Percentiles rank a stretch among this genome's conserved stretches.
phyloP scores from a whole-genome alignment of 208 protist genomes.

The Herpetomonas samuelpessoai region DNA sequence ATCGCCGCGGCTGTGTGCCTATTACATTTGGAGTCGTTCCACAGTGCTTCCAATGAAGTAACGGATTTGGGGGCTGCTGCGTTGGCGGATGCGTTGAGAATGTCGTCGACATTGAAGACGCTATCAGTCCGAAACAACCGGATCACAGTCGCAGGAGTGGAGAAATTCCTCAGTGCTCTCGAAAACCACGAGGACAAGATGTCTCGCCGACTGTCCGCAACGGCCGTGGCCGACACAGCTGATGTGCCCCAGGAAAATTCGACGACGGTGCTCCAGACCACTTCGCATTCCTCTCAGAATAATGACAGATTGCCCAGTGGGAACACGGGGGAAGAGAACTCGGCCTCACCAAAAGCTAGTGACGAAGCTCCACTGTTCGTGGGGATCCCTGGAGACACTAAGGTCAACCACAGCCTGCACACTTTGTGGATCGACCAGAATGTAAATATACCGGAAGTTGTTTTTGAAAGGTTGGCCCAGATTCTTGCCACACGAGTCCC shows the following conservation, averaged over 20 bases:
- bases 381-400: conserved; percentile 9
- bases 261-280: too few species aligned
- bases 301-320: too few species aligned
- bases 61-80: conserved; percentile 34
- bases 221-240: not conserved
- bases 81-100: conserved; percentile 24
- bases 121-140: conserved; percentile 53
- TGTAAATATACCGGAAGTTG: conserved; percentile 31
- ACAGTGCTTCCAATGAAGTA: conserved; percentile 53
- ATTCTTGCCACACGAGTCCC: conserved; percentile 55
- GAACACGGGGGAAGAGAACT: too few species aligned
- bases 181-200: conserved; percentile 11
- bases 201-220: not conserved
- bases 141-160: conserved; percentile 37
- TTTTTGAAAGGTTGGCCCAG: conserved; percentile 28
- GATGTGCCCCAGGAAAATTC: too few species aligned
- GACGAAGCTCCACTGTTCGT: conserved; percentile 6
- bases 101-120: conserved; percentile 41
- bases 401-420: too few species aligned
- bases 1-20: conserved; percentile 38
- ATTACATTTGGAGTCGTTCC: conserved; percentile 45
- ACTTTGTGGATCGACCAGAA: conserved; percentile 62
- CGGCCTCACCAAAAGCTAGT: not conserved
- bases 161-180: conserved; percentile 34
- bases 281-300: too few species aligned